Conservation (phyloP, 352 stramenopile genomes). For the Saprolegnia diclina region DNA sequence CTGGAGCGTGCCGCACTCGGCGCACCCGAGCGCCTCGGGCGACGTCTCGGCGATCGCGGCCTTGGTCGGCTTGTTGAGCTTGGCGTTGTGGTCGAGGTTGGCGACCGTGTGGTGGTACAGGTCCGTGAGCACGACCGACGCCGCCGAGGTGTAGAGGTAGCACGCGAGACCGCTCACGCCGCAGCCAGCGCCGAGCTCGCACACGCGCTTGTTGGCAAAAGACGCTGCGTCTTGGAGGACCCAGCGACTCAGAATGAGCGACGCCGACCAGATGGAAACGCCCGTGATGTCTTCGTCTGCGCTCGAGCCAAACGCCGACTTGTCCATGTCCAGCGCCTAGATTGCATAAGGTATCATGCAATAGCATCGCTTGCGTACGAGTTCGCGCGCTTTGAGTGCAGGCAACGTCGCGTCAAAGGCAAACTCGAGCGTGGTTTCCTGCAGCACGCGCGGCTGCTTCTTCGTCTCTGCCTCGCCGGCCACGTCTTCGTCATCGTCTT, state of each 20-base stretch:
- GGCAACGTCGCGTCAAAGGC: slow-evolving; percentile 52
- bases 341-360: neutral
- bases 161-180: slow-evolving; percentile 75
- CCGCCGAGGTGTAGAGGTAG: slow-evolving; percentile 71
- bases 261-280: slow-evolving; percentile 85
- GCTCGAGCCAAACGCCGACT: slow-evolving; percentile 70
- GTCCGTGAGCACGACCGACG: slow-evolving; percentile 74
- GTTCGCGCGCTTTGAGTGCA: slow-evolving; percentile 65
- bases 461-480: slow-evolving; percentile 25
- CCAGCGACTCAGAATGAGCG: slow-evolving; percentile 78
- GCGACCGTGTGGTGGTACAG: slow-evolving; percentile 75
- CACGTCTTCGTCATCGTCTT: slow-evolving; percentile 37
- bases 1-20: slow-evolving; percentile 64
- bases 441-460: slow-evolving; percentile 54
- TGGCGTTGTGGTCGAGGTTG: slow-evolving; percentile 77
- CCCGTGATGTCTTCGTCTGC: slow-evolving; percentile 83
- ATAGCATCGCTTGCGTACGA: slow-evolving; percentile 27
- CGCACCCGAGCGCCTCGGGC: slow-evolving; percentile 43
- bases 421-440: slow-evolving; percentile 79
- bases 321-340: slow-evolving; percentile 68
- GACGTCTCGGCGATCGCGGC: slow-evolving; percentile 29
- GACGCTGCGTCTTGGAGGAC: slow-evolving; percentile 56
- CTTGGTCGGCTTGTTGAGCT: slow-evolving; percentile 49
- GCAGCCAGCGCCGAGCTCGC: slow-evolving; percentile 74
- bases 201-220: slow-evolving; percentile 72